Percentiles rank a stretch among this genome's conserved stretches.
phyloP scores from a whole-genome alignment of 805 yeast genomes.

The Clavispora carvajalis region DNA sequence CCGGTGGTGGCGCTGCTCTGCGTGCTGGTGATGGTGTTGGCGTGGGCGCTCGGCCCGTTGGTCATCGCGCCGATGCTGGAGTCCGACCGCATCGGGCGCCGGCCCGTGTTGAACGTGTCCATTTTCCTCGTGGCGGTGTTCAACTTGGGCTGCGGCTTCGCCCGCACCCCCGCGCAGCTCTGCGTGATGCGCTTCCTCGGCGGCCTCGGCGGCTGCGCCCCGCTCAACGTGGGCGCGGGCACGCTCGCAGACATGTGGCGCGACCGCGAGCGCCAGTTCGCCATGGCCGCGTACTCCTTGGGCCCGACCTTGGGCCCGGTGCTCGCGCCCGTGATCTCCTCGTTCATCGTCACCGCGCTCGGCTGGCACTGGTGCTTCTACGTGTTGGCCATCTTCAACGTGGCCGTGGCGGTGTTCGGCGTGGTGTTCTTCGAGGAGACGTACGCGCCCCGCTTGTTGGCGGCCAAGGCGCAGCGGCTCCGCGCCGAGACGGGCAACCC shows the following conservation, averaged over 20 bases:
- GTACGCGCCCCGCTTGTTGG: slow-evolving; percentile 50
- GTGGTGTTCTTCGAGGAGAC: slow-evolving; percentile 53
- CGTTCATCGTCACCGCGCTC: slow-evolving; percentile 47
- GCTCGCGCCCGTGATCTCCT: slow-evolving; percentile 54
- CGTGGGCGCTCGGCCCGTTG: slow-evolving; percentile 65
- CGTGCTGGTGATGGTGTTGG: slow-evolving; percentile 62
- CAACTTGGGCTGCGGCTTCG: slow-evolving; percentile 59
- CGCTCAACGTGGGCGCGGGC: slow-evolving; percentile 67
- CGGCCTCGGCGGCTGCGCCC: slow-evolving; percentile 65
- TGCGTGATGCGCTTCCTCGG: slow-evolving; percentile 57
- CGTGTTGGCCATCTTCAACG: slow-evolving; percentile 55
- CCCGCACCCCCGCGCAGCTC: slow-evolving; percentile 54
- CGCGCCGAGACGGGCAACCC: slow-evolving; percentile 52
- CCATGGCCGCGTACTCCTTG: slow-evolving; percentile 54
- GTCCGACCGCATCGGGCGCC: slow-evolving; percentile 51
- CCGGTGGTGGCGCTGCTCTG: slow-evolving; percentile 22
- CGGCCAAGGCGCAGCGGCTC: slow-evolving; percentile 40
- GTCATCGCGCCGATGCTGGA: slow-evolving; percentile 66
- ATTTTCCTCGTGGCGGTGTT: slow-evolving; percentile 45
- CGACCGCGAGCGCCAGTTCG: slow-evolving; percentile 46
- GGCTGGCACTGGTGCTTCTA: slow-evolving; percentile 69
- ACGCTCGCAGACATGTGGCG: slow-evolving; percentile 58
- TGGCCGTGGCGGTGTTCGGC: slow-evolving; percentile 38
- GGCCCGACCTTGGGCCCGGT: slow-evolving; percentile 70
- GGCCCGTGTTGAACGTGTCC: slow-evolving; percentile 47